Evolutionary conservation across 1,284 basidiomycete species (phyloP).

Genomic region (Pyrrhoderma noxium): DNA sequence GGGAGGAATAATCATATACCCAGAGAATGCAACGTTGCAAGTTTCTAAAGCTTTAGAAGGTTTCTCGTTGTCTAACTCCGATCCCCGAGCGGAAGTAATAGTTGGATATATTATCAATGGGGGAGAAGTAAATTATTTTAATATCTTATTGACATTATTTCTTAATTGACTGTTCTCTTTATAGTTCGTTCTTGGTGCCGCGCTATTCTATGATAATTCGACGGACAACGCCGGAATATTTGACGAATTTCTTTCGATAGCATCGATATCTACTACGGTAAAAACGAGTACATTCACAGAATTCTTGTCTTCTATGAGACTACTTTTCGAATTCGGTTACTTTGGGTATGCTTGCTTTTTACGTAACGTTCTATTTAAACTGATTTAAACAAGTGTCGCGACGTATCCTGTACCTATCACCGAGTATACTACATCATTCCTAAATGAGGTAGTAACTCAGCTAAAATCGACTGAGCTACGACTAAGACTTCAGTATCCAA

Average conservation of each 20-base stretch:
- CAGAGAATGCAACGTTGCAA: not conserved
- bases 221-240: too few relatives aligned
- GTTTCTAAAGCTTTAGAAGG: constrained; percentile 10
- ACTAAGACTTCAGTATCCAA: not conserved
- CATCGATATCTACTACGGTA: too few relatives aligned
- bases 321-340: constrained; percentile 2
- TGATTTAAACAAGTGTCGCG: not conserved
- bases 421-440: constrained; percentile 3
- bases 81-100: constrained; percentile 13
- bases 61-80: constrained; percentile 14
- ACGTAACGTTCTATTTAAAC: not conserved
- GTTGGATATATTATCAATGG: constrained; percentile 1
- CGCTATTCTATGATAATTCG: too few relatives aligned
- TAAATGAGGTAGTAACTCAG: not conserved
- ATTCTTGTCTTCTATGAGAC: too few relatives aligned
- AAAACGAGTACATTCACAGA: too few relatives aligned
- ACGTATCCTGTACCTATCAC: constrained; percentile 7
- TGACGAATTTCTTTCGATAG: too few relatives aligned
- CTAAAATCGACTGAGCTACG: not conserved
- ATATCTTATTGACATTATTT: too few relatives aligned
- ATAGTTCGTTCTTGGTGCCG: too few relatives aligned
- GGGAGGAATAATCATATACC: too few relatives aligned
- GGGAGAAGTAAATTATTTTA: too few relatives aligned
- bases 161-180: too few relatives aligned
- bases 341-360: constrained; percentile 2